Percentiles rank a stretch among this genome's conserved stretches.
phyloP scores from a whole-genome alignment of 176 grass and related monocot species.

The Luzula sylvatica region DNA sequence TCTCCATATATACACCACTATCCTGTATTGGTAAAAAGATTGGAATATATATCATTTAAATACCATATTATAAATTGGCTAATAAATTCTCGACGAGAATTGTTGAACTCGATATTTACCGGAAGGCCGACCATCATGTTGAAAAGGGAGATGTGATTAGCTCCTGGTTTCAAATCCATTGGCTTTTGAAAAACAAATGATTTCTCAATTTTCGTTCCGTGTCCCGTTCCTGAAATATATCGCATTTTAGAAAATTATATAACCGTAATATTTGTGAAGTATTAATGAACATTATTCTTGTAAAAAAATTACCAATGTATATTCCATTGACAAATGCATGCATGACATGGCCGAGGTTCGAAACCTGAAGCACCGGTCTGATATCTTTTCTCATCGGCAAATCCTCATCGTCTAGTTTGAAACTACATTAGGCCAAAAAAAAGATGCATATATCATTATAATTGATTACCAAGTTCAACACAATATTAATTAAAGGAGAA shows the following conservation, averaged over 20 bases:
- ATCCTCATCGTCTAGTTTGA: slow-evolving; percentile 55
- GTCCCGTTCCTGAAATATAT: slow-evolving; percentile 40
- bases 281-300: background rate
- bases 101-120: slow-evolving; percentile 12
- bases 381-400: slow-evolving; percentile 76
- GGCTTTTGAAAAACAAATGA: slow-evolving; percentile 53
- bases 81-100: background rate
- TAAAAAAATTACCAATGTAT: slow-evolving; percentile 38
- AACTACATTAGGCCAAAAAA: slow-evolving; percentile 35
- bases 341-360: slow-evolving; percentile 45
- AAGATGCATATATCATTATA: no score
- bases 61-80: background rate
- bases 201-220: slow-evolving; percentile 61
- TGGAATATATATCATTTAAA: background rate
- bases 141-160: slow-evolving; percentile 55
- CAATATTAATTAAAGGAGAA: slow-evolving; percentile 1
- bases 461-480: background rate
- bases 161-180: slow-evolving; percentile 40
- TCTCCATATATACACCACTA: slow-evolving; percentile 54
- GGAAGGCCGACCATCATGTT: slow-evolving; percentile 23
- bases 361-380: slow-evolving; percentile 60
- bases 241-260: background rate
- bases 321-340: slow-evolving; percentile 54
- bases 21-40: slow-evolving; percentile 28
- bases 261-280: background rate